Base-by-base conservation (phyloP, 768 basidiomycete species). In the Rhodotorula babjevae region DNA sequence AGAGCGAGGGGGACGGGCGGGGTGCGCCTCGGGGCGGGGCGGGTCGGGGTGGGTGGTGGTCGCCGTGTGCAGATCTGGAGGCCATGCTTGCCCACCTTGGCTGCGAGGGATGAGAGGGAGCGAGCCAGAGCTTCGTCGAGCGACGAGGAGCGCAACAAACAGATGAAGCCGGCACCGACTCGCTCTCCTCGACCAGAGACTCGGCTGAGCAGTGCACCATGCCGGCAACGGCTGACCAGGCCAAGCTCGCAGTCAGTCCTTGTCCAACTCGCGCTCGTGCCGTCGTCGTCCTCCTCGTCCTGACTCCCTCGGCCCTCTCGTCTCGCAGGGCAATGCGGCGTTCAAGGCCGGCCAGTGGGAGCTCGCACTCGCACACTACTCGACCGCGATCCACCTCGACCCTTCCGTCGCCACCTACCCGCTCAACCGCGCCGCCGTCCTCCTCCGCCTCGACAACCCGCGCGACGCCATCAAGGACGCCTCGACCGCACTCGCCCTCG, bases 341-440 rank as follows among this genome's bases (percentile, higher is more conserved):
- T 96, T 94, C 85, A 92, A 92, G 80, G 82, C 85, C 3, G 90
- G 87, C 5, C 87, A 93, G 79, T 94, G 86, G 80, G 86, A 87
- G 1, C 83, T 84, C 42, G 91, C 93, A 0, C 85, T 97, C 63
- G 92, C 92, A 0, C 88, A 92, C 79, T 97, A 96, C 82, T 89
- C 90, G 46, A 82, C 86, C 2, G 93, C 94, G 8, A 87, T 90
- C 58, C 80, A 91, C 29, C 85, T 88, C 3, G 89, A 94, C 80
- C 82, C 84, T 1, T 83, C 79, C 0, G 91, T 95, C 77, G 83
- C 86, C n/a, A 89, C 91, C 0, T 90, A 88, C 74, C 87, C 89
- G 47, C 84, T 94, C 47, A 97, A 97, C 79, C 87, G 94, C 57
- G 91, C 92, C 7, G 90, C 91, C 49, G 91, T 92, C 40, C 94